Percentiles rank a stretch among this genome's conserved stretches.
These are phyloP conservation scores for Saprolegnia parasitica DNA, from an alignment of 352 stramenopile genomes.

Conservation along the genomic window DNA sequence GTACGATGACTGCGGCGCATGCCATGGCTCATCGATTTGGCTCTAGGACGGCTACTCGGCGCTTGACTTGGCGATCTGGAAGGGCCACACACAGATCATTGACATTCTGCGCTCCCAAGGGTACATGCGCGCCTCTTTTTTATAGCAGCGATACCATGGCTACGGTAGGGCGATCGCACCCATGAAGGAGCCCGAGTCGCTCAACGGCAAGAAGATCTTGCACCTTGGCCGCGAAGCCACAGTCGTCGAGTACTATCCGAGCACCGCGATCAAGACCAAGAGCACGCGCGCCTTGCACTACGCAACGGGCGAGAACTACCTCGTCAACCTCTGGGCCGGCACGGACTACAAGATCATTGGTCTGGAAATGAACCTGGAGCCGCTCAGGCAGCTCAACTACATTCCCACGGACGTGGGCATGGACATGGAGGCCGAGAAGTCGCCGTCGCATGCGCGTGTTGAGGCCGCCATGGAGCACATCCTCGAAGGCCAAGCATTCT, in stretches of 20 bases:
- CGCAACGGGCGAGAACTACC: constrained; percentile 40
- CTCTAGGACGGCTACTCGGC: constrained; percentile 71
- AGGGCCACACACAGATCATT: constrained; percentile 76
- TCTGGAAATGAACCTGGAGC: constrained; percentile 64
- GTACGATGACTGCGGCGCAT: constrained; percentile 33
- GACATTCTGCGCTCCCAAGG: constrained; percentile 74
- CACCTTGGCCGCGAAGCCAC: constrained; percentile 65
- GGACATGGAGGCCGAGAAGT: constrained; percentile 10
- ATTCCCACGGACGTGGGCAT: constrained; percentile 46
- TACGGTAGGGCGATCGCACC: constrained; percentile 41
- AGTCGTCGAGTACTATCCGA: constrained; percentile 78
- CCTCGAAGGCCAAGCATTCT: constrained; percentile 68
- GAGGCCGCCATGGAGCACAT: constrained; percentile 39
- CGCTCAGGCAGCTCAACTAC: constrained; percentile 65
- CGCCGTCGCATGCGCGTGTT: neutral
- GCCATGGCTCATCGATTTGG: neutral
- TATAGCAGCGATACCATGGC: neutral
- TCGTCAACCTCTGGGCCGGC: constrained; percentile 77
- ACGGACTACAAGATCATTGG: constrained; percentile 81
- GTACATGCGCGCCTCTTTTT: constrained; percentile 28
- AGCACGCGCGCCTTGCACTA: constrained; percentile 76
- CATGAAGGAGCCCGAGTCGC: constrained; percentile 81
- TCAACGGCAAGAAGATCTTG: constrained; percentile 69
- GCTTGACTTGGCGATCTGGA: constrained; percentile 77
- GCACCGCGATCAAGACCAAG: constrained; percentile 65